A percentile compares a stretch with the other conserved stretches of the same genome.
Conservation (phyloP, 2,329 filamentous ascomycete genomes). For the Aspergillus terreus region DNA sequence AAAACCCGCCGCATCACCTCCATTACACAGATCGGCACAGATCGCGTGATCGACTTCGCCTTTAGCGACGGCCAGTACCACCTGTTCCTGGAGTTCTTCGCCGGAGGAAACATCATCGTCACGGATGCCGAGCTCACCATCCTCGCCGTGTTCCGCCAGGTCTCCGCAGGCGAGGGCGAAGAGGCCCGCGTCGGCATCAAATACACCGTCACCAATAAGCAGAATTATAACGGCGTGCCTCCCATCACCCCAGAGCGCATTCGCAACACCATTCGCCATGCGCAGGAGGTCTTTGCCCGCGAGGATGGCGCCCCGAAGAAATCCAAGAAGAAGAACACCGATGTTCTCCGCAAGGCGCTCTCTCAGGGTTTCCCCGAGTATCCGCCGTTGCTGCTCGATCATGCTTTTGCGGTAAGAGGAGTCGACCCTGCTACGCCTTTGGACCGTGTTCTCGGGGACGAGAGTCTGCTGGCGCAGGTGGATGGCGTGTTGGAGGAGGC, state of each 20-base stretch:
- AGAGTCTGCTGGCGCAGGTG: slow-evolving; percentile 62
- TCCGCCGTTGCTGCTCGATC: slow-evolving; percentile 82
- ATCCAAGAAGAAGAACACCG: slow-evolving; percentile 69
- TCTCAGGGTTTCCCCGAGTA: slow-evolving; percentile 83
- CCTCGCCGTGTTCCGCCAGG: slow-evolving; percentile 72
- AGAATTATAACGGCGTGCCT: slow-evolving; percentile 77
- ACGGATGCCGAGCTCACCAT: slow-evolving; percentile 83
- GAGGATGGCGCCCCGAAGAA: slow-evolving; percentile 53
- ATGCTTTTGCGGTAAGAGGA: slow-evolving; percentile 66
- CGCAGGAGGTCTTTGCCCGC: slow-evolving; percentile 43
- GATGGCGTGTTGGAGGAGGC: slow-evolving; percentile 68
- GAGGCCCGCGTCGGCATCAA: slow-evolving; percentile 71
- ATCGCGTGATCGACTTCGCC: slow-evolving; percentile 85
- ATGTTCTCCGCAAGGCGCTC: slow-evolving; percentile 74
- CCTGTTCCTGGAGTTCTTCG: slow-evolving; percentile 92
- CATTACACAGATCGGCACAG: slow-evolving; percentile 82
- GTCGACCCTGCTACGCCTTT: slow-evolving; percentile 68
- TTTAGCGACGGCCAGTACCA: slow-evolving; percentile 90
- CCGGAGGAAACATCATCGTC: slow-evolving; percentile 88
- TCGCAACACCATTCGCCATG: slow-evolving; percentile 63
- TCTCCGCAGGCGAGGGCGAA: slow-evolving; percentile 75
- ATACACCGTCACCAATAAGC: slow-evolving; percentile 77
- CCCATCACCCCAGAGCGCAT: slow-evolving; percentile 71
- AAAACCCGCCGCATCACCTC: slow-evolving; percentile 80
- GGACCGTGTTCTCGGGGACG: slow-evolving; percentile 65